A percentile compares a stretch with the other conserved stretches of the same genome.
Conservation (phyloP, 1,284 basidiomycete genomes). For the Volvariella volvacea region DNA sequence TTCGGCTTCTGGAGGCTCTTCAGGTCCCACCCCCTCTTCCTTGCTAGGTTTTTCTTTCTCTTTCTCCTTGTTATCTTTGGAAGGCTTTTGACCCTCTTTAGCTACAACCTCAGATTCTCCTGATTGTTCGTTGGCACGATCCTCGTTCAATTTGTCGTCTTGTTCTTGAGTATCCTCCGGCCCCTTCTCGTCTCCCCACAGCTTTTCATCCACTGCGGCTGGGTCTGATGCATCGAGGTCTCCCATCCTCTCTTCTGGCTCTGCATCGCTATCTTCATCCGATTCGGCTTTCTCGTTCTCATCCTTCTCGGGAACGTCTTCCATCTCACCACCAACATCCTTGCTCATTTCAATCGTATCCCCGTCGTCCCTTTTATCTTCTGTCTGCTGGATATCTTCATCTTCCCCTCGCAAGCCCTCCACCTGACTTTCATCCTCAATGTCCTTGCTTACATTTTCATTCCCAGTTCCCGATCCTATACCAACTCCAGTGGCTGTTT, state of each 20-base stretch:
- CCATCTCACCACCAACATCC: constrained; percentile 77
- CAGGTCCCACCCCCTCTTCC: constrained; percentile 19
- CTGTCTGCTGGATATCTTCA: constrained; percentile 41
- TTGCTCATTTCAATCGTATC: constrained; percentile 73
- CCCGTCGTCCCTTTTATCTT: constrained; percentile 61
- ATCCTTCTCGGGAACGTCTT: constrained; percentile 67
- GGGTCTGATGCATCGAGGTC: constrained; percentile 87
- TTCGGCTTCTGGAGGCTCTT: constrained; percentile 19
- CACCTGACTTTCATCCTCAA: constrained; percentile 93
- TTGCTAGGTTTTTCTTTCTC: constrained; percentile 25
- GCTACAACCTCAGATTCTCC: constrained; percentile 69
- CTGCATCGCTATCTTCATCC: constrained; percentile 51
- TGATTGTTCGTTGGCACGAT: constrained; percentile 41
- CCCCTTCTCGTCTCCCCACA: constrained; percentile 86
- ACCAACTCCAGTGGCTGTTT: constrained; percentile 70
- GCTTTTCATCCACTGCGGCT: constrained; percentile 88
- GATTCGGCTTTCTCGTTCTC: constrained; percentile 34
- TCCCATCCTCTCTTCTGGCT: constrained; percentile 80
- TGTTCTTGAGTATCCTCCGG: constrained; percentile 37
- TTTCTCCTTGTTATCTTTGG: constrained; percentile 28
- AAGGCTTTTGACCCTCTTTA: constrained; percentile 52
- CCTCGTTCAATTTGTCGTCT: constrained; percentile 49
- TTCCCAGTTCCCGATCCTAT: constrained; percentile 81
- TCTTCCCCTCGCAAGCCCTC: constrained; percentile 84
- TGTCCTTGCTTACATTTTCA: constrained; percentile 88